Evolutionary conservation across 2,329 filamentous ascomycete species (phyloP), one percentile per base, ranked within the genome.

Genomic region (Exutisphaerella laricina): DNA sequence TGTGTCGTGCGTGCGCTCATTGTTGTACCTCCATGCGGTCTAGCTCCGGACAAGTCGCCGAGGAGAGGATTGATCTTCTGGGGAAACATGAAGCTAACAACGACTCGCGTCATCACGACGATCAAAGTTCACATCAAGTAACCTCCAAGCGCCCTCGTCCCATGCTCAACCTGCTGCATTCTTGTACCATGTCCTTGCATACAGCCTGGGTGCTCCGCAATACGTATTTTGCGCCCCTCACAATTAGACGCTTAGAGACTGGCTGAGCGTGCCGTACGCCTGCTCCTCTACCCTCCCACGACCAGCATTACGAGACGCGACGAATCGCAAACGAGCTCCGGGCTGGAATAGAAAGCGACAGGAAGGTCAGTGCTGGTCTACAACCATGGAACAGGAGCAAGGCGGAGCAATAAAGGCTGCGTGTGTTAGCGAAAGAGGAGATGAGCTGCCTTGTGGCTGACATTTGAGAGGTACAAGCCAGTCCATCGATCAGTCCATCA

Each of bases 61-160:
- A n/a, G n/a, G n/a, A n/a, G n/a, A n/a, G n/a, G n/a, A n/a, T n/a
- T n/a, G n/a, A n/a, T n/a, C n/a, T n/a, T n/a, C n/a, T n/a, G n/a
- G n/a, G n/a, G n/a, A n/a, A n/a, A n/a, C n/a, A n/a, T n/a, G n/a
- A n/a, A n/a, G n/a, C n/a, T n/a, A n/a, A n/a, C n/a, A n/a, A n/a
- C n/a, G n/a, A n/a, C n/a, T n/a, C 33, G 33, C 33, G 33, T 35
- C 33, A 35, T 35, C 16, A 35, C 20, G 30, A 18, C 14, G 30
- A 33, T 33, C 14, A 4, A 14, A 18, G n/a, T 17, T 35, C 4
- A 17, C 4, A 7, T 3, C 13, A 16, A 33, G 17, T 35, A 3
- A 21, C 23, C 33, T 23, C 20, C 8, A 22, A 35, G 33, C 33
- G 21, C 20, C 33, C 33, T n/a, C 23, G 23, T 26, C 23, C 12